Percentiles rank a stretch among this genome's conserved stretches.
phyloP scores from a whole-genome alignment of 2,329 filamentous ascomycete species.

The Ophiocordyceps camponoti-leonardi region DNA sequence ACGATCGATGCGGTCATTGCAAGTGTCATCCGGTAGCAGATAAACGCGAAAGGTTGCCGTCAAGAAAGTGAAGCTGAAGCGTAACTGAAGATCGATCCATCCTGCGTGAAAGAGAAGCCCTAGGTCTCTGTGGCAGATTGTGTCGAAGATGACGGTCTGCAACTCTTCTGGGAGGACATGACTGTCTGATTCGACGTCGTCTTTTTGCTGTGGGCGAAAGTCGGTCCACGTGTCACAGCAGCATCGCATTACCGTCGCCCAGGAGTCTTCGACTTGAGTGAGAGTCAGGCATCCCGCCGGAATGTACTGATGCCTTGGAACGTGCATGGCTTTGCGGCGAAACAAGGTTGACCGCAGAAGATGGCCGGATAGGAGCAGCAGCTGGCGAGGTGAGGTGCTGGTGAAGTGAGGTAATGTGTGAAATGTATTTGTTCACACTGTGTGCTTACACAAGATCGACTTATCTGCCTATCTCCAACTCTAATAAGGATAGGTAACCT shows the following conservation, averaged over 20 bases:
- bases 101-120: conserved; percentile 13
- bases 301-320: background rate
- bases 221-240: background rate
- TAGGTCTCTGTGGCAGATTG: conserved; percentile 4
- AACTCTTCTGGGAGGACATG: conserved; percentile 6
- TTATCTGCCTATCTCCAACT: too few species aligned
- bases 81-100: conserved; percentile 29
- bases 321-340: background rate
- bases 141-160: conserved; percentile 5
- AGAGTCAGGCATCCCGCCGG: background rate
- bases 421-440: too few species aligned
- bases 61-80: conserved; percentile 5
- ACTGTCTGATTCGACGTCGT: background rate
- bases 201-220: background rate
- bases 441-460: too few species aligned
- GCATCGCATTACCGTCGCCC: too few species aligned
- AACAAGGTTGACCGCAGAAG: too few species aligned
- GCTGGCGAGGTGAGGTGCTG: too few species aligned
- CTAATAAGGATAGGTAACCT: too few species aligned
- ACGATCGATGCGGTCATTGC: conserved; percentile 33
- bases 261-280: background rate
- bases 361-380: too few species aligned
- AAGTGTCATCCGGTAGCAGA: conserved; percentile 48
- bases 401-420: too few species aligned
- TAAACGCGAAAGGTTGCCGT: conserved; percentile 33